Base-by-base conservation (phyloP, 2,329 filamentous ascomycete genomes). In the Fusarium torreyae region DNA sequence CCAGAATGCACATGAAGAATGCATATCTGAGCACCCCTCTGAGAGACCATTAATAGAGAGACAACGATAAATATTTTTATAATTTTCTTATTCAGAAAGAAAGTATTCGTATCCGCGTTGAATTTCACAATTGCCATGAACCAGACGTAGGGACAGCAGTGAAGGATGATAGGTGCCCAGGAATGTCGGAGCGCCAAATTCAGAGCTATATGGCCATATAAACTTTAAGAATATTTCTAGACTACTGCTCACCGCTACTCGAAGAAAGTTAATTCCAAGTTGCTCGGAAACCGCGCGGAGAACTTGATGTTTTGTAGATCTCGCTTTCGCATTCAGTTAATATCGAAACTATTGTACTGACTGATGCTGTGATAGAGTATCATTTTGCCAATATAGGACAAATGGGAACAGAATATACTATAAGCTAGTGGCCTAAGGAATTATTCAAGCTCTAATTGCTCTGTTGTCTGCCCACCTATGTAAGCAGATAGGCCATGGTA, bases 171-270 rank as follows among this genome's bases (percentile, higher is more conserved):
- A 22, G 28, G 31, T 26, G 34, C 34, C 20, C 31, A 50, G 66
- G 62, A 69, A 69, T 70, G 66, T 52, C 26, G 57, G 42, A 55
- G 40, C 31, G 24, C 66, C 52, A 67, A 63, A 55, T 52, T 50
- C 51, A 66, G 52, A 53, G 50, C 40, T 18, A 38, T 42, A 46
- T 53, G 40, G 26, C 40, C 38, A 63, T 45, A 52, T 69, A 58
- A 54, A 52, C 66, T 69, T 69, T 69, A 11, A 42, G 57, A 67
- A 70, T 38, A 18, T 67, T 67, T 63, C 66, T 52, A 67, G 57
- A 70, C 40, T 42, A 15, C 11, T 22, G 31, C 53, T 52, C 62
- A 63, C 66, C 52, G 67, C 61, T 54, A 34, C 52, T 52, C 49
- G 40, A 14, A 38, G 24, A 69, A 69, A 69, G 62, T 58, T 67